Conservation (phyloP, 2,329 filamentous ascomycete species). For the Geosmithia flava region DNA sequence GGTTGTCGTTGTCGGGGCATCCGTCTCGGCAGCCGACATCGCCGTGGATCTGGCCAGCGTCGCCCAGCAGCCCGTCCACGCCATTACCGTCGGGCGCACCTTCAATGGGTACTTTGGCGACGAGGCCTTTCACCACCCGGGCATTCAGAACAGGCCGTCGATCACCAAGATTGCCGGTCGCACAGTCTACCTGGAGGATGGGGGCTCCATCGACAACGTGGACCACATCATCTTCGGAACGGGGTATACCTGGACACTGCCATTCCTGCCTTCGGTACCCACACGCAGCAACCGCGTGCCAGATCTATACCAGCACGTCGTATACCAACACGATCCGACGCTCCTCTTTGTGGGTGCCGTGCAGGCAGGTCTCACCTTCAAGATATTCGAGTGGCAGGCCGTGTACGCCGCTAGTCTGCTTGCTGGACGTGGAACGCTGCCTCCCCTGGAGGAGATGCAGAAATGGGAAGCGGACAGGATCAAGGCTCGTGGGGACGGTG, state of each 20-base stretch:
- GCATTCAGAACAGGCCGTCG: conserved; percentile 31
- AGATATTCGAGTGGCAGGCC: conserved; percentile 57
- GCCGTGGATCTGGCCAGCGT: conserved; percentile 35
- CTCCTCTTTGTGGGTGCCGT: conserved; percentile 47
- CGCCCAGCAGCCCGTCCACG: conserved; percentile 33
- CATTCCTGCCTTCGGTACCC: conserved; percentile 41
- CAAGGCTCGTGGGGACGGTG: conserved; percentile 38
- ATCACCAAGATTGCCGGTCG: conserved; percentile 30
- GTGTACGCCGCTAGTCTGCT: conserved; percentile 47
- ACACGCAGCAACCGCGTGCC: conserved; percentile 42
- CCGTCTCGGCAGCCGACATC: conserved; percentile 53
- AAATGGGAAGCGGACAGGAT: conserved; percentile 47
- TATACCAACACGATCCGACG: conserved; percentile 39
- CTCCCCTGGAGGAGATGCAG: conserved; percentile 32
- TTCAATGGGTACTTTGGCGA: conserved; percentile 44
- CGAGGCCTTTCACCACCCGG: conserved; percentile 45
- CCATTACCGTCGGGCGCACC: conserved; percentile 34
- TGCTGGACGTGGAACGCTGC: conserved; percentile 38
- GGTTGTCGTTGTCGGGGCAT: conserved; percentile 50
- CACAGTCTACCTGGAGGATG: conserved; percentile 44
- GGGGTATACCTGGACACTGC: conserved; percentile 52
- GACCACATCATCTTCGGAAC: conserved; percentile 56
- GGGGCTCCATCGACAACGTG: conserved; percentile 35
- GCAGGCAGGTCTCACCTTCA: conserved; percentile 48
- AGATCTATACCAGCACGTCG: conserved; percentile 44